Conservation (phyloP, 176 grass and related monocot species). For the Oryza australiensis region DNA sequence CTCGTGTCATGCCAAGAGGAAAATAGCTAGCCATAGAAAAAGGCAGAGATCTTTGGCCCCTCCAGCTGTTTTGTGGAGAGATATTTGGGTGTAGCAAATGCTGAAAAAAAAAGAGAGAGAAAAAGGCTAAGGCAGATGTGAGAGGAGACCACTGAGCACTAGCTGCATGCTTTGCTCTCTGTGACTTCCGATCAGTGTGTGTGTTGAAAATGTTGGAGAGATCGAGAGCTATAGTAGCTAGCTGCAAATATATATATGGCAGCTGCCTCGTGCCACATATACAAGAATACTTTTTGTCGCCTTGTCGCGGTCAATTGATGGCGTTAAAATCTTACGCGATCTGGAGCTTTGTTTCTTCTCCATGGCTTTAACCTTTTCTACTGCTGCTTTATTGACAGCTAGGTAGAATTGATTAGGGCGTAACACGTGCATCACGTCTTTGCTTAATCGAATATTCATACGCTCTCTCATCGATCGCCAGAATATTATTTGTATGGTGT, state of each 20-base stretch:
- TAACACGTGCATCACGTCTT: constrained; percentile 1
- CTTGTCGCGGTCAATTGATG: constrained; percentile 37
- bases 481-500: not conserved
- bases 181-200: not conserved
- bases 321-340: constrained; percentile 40
- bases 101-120: not conserved
- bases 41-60: constrained; percentile 28
- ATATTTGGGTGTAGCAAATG: not conserved
- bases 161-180: not conserved
- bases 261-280: constrained; percentile 32
- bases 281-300: constrained; percentile 42
- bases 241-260: not conserved
- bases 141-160: constrained; percentile 19
- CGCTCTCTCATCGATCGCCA: not conserved
- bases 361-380: constrained; percentile 14
- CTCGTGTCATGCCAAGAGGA: constrained; percentile 38
- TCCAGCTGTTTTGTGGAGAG: constrained; percentile 39
- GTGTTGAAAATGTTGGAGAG: constrained; percentile 30
- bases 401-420: not conserved
- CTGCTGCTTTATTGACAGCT: not conserved
- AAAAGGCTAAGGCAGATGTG: constrained; percentile 17
- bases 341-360: constrained; percentile 36
- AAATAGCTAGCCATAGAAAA: constrained; percentile 30
- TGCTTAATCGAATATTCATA: not conserved
- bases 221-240: not conserved